Evolutionary conservation across 2,329 filamentous ascomycete species (phyloP).

Genomic region (Alternaria rosae): DNA sequence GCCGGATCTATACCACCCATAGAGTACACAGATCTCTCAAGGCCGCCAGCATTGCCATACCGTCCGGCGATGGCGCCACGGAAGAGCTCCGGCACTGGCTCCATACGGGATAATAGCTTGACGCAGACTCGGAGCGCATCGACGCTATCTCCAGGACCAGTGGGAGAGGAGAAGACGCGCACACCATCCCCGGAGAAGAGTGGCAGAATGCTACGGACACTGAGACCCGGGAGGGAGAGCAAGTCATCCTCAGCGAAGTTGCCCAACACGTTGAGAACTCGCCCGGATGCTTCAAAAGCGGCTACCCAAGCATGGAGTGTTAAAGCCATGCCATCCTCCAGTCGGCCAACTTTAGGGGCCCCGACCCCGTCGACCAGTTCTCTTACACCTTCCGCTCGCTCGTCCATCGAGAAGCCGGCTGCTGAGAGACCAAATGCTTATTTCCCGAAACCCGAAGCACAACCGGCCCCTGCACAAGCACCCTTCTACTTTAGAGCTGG

Average conservation of each 20-base stretch:
- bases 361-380: conserved; percentile 27
- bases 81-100: conserved; percentile 54
- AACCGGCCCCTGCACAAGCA: conserved; percentile 20
- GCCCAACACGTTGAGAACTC: conserved; percentile 52
- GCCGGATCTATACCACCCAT: conserved; percentile 82
- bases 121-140: conserved; percentile 31
- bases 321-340: conserved; percentile 32
- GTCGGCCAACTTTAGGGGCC: conserved; percentile 20
- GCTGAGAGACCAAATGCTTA: conserved; percentile 27
- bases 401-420: conserved; percentile 40
- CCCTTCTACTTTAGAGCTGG: conserved; percentile 37
- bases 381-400: conserved; percentile 31
- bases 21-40: conserved; percentile 81
- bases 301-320: conserved; percentile 68
- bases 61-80: conserved; percentile 57
- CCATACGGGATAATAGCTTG: conserved; percentile 31
- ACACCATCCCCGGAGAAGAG: conserved; percentile 70
- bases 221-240: conserved; percentile 57
- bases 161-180: conserved; percentile 57
- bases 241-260: conserved; percentile 58
- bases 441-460: conserved; percentile 17
- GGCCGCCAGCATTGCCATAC: conserved; percentile 68
- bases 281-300: conserved; percentile 66
- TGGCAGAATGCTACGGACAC: conserved; percentile 63
- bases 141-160: conserved; percentile 45